A percentile compares a stretch with the other conserved stretches of the same genome.
phyloP scores from a whole-genome alignment of 768 basidiomycete genomes.

The Boletus patriciae region DNA sequence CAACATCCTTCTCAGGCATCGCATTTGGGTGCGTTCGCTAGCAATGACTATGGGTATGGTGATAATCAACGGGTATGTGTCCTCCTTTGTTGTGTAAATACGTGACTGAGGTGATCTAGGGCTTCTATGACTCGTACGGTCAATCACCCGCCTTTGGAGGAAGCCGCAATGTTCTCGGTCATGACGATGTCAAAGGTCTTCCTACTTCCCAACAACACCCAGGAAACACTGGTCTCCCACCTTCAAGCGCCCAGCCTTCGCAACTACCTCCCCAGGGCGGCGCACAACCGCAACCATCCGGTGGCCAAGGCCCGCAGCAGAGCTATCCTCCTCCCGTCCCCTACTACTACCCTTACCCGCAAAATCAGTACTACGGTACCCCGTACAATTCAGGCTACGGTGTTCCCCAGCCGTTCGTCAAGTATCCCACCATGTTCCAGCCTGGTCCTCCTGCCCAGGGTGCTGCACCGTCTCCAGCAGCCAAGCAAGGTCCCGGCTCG shows the following conservation, averaged over 20 bases:
- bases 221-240: conserved; percentile 48
- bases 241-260: conserved; percentile 52
- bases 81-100: neutral
- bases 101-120: conserved; percentile 40
- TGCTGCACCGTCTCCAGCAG: conserved; percentile 60
- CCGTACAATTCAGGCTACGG: conserved; percentile 62
- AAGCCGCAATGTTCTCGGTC: conserved; percentile 58
- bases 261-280: conserved; percentile 50
- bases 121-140: conserved; percentile 75
- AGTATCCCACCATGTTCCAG: conserved; percentile 77
- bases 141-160: conserved; percentile 65
- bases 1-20: conserved; percentile 55
- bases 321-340: conserved; percentile 59
- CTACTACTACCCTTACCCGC: conserved; percentile 68
- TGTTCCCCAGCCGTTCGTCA: conserved; percentile 68
- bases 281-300: conserved; percentile 57
- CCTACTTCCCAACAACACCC: conserved; percentile 59
- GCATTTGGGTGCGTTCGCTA: conserved; percentile 55
- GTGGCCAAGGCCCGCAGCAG: conserved; percentile 64
- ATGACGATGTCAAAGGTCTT: conserved; percentile 76
- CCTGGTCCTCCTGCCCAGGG: conserved; percentile 68
- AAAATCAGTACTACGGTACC: conserved; percentile 73
- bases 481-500: conserved; percentile 62
- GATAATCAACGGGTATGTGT: conserved; percentile 63
- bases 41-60: conserved; percentile 66